Conservation (phyloP, 2,329 filamentous ascomycete species). For the Apiospora sp. region DNA sequence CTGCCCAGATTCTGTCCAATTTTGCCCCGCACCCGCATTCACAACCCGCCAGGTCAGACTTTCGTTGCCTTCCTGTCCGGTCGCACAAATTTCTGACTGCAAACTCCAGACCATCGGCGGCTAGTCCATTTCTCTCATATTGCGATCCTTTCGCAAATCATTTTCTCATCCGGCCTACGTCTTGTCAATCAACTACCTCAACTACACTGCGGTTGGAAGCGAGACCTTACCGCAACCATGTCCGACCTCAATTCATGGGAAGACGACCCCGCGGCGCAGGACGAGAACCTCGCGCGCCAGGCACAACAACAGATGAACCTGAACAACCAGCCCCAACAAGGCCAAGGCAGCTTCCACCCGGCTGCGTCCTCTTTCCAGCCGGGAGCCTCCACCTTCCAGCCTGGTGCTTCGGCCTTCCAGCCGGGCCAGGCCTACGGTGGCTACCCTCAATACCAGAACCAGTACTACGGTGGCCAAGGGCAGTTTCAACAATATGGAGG, state of each 20-base stretch:
- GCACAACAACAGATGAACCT: conserved; percentile 77
- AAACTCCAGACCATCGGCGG: conserved; percentile 4
- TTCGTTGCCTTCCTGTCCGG: conserved; percentile 13
- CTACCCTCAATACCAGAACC: conserved; percentile 24
- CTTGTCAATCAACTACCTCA: neutral
- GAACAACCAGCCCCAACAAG: conserved; percentile 47
- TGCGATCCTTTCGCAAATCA: neutral
- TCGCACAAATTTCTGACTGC: conserved; percentile 20
- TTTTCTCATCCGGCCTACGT: neutral
- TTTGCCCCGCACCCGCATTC: conserved; percentile 22
- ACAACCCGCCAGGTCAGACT: conserved; percentile 13
- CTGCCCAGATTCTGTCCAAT: conserved; percentile 20
- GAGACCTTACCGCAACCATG: conserved; percentile 61
- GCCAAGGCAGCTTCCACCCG: conserved; percentile 55
- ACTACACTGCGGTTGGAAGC: neutral
- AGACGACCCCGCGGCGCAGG: conserved; percentile 81
- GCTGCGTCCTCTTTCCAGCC: conserved; percentile 67
- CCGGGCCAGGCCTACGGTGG: conserved; percentile 66
- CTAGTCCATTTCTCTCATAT: neutral
- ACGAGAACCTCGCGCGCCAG: conserved; percentile 80
- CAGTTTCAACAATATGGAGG: conserved; percentile 62
- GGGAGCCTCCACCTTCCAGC: conserved; percentile 71
- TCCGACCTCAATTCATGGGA: conserved; percentile 95
- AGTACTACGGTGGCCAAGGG: conserved; percentile 63
- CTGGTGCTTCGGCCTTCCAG: conserved; percentile 65